phyloP scores from a whole-genome alignment of 176 grass and related monocot genomes.

The Ampelocalamus luodianensis region DNA sequence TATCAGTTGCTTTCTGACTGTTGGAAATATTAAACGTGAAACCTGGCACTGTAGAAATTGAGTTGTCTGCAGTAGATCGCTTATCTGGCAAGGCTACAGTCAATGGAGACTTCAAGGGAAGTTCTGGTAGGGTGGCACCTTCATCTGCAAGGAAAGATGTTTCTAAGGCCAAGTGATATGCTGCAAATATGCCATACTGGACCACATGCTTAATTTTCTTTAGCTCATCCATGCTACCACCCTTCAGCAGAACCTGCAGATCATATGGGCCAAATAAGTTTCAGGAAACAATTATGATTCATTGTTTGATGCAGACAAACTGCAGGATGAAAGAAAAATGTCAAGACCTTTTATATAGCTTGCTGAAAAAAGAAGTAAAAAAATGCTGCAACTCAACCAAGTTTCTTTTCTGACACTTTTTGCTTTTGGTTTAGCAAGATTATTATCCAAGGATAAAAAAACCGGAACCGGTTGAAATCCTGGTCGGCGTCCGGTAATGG shows the following conservation, averaged over 20 bases:
- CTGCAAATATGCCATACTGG: constrained; percentile 92
- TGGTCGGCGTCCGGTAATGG: too few species aligned
- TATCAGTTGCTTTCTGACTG: constrained; percentile 33
- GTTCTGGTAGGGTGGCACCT: constrained; percentile 77
- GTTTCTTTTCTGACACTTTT: neutral
- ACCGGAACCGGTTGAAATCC: too few species aligned
- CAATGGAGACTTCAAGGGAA: constrained; percentile 74
- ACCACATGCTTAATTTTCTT: constrained; percentile 98
- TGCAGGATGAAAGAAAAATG: constrained; percentile 18
- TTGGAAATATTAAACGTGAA: constrained; percentile 52
- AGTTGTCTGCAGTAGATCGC: constrained; percentile 61
- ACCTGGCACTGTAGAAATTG: constrained; percentile 72
- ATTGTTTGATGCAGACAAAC: constrained; percentile 31
- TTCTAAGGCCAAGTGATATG: constrained; percentile 93
- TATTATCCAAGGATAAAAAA: too few species aligned
- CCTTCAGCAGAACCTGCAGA: constrained; percentile 86
- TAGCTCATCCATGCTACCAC: constrained; percentile 72
- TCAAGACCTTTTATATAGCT: neutral
- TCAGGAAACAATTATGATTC: neutral
- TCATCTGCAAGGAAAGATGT: constrained; percentile 99
- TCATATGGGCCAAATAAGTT: constrained; percentile 38
- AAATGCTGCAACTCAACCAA: neutral
- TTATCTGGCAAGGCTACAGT: constrained; percentile 81
- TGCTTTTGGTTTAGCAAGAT: constrained; percentile 29
- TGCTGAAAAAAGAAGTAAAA: neutral